phyloP scores from a whole-genome alignment of 192 early-diverging fungal species.

The Coemansia sp. region DNA sequence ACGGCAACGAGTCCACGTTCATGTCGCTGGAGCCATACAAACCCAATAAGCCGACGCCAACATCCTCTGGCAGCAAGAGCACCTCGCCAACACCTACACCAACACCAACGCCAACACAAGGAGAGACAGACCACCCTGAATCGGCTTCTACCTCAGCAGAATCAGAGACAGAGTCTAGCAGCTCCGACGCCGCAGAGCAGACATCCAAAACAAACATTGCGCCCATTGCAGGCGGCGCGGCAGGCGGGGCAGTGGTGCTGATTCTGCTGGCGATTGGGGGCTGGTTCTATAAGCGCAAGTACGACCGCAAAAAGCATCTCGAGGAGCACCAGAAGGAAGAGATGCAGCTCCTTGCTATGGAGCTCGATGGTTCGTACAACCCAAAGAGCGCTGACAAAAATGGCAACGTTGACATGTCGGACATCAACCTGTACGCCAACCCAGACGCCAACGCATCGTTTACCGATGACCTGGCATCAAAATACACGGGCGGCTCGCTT shows the following conservation, averaged over 20 bases:
- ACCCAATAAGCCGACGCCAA: neutral
- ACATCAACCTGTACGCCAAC: slow-evolving; percentile 20
- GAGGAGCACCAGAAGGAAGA: slow-evolving; percentile 48
- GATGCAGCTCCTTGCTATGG: slow-evolving; percentile 47
- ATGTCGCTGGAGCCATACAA: slow-evolving; percentile 17
- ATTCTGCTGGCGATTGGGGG: slow-evolving; percentile 19
- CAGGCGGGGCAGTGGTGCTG: slow-evolving; percentile 26
- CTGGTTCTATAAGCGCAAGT: slow-evolving; percentile 38
- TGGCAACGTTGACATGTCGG: slow-evolving; percentile 15
- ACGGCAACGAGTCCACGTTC: slow-evolving; percentile 24
- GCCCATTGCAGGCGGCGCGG: slow-evolving; percentile 33
- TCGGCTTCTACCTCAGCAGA: neutral
- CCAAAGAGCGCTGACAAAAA: slow-evolving; percentile 18
- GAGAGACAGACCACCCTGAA: neutral
- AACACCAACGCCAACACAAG: neutral
- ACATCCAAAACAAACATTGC: slow-evolving; percentile 21
- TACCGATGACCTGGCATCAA: slow-evolving; percentile 46
- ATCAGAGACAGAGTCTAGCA: neutral
- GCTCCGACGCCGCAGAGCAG: neutral
- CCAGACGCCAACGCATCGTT: slow-evolving; percentile 22
- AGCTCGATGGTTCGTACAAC: slow-evolving; percentile 47
- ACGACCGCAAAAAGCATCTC: slow-evolving; percentile 33
- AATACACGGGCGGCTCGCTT: slow-evolving; percentile 36
- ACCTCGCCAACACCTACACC: neutral
- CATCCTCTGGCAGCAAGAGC: neutral